A percentile compares a stretch with the other conserved stretches of the same genome.
These are phyloP conservation scores for Glutinoglossum americanum DNA, from an alignment of 495 filamentous ascomycete species.

Conservation along the genomic window DNA sequence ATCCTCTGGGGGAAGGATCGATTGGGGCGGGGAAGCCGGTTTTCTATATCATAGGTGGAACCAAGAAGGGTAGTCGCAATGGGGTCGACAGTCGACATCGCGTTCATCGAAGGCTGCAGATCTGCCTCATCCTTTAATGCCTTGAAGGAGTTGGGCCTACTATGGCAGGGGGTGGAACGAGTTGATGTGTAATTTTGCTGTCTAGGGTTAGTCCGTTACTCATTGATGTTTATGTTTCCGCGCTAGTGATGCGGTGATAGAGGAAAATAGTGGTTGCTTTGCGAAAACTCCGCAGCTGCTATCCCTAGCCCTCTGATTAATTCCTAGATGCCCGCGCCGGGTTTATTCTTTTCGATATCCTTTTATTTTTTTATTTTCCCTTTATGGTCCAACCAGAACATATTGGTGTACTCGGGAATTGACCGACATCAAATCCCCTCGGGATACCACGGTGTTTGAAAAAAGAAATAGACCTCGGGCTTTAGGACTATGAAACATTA, in stretches of 20 bases:
- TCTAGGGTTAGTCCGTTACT: neutral
- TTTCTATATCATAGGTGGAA: neutral
- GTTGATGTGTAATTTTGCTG: neutral
- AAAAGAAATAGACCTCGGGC: neutral
- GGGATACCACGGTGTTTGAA: neutral
- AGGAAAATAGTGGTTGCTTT: no score
- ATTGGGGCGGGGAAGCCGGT: neutral
- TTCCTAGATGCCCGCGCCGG: neutral
- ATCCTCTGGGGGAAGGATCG: neutral
- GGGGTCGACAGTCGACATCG: neutral
- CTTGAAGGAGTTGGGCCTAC: no score
- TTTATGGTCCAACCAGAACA: neutral
- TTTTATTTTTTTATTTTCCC: neutral
- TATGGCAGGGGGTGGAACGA: no score
- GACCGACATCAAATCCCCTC: neutral
- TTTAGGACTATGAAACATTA: no score
- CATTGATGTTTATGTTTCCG: neutral
- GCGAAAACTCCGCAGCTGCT: no score
- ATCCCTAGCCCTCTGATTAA: neutral
- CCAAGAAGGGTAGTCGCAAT: neutral
- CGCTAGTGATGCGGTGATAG: no score
- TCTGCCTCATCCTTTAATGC: no score
- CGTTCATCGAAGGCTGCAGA: neutral
- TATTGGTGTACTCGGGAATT: neutral
- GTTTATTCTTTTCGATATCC: neutral